A percentile compares a stretch with the other conserved stretches of the same genome.
Evolutionary conservation across 306 rosid species (phyloP).

Genomic region (Cucumis hystrix): DNA sequence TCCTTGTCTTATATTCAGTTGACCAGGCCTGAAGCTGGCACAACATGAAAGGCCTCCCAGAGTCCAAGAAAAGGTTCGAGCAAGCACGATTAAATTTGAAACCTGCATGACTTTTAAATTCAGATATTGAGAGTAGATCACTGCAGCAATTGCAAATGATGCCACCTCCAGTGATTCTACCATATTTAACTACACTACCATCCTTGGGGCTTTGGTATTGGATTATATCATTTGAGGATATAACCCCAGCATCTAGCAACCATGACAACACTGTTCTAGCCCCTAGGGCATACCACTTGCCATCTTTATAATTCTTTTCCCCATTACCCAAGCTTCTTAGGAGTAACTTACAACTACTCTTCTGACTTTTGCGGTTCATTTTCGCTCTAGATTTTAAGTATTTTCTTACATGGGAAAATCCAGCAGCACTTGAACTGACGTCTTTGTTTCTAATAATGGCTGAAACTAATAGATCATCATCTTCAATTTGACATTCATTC

Average conservation of each 20-base stretch:
- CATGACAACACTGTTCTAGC: constrained; percentile 71
- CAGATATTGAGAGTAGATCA: constrained; percentile 48
- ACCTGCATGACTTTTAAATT: constrained; percentile 80
- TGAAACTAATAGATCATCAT: constrained; percentile 81
- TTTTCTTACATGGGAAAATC: constrained; percentile 29
- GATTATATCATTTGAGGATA: constrained; percentile 58
- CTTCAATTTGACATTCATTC: constrained; percentile 56
- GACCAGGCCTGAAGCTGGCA: constrained; percentile 99
- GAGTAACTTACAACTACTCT: constrained; percentile 60
- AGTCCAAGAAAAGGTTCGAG: constrained; percentile 77
- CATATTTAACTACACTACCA: constrained; percentile 52
- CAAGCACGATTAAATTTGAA: constrained; percentile 71
- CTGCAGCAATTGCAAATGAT: constrained; percentile 71
- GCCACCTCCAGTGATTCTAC: constrained; percentile 70
- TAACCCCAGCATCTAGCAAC: constrained; percentile 64
- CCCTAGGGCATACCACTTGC: constrained; percentile 43
- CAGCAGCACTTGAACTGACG: constrained; percentile 24
- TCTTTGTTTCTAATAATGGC: constrained; percentile 67
- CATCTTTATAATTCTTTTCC: constrained; percentile 57
- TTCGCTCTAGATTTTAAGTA: constrained; percentile 34
- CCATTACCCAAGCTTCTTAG: constrained; percentile 59
- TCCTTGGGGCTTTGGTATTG: constrained; percentile 62
- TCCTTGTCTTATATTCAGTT: constrained; percentile 73
- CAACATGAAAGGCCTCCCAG: constrained; percentile 78
- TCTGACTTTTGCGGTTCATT: constrained; percentile 46